Base-by-base conservation (phyloP, 495 filamentous ascomycete genomes). In the Aspergillus cavernicola region DNA sequence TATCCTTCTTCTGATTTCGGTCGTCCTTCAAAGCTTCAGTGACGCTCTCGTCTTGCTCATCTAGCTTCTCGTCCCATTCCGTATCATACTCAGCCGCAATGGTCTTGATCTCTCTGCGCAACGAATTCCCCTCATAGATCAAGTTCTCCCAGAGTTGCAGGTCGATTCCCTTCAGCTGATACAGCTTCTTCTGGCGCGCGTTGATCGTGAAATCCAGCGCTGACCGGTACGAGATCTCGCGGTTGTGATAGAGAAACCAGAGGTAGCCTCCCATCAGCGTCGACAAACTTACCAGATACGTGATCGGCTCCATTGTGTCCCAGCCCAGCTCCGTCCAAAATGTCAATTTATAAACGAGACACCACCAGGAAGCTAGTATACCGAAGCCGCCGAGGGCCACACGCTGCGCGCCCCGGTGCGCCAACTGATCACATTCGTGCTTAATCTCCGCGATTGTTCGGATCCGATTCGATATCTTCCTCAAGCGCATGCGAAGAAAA, bases 221-320 rank as follows among this genome's bases (percentile, higher is more conserved):
- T 6, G 85, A 84, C 53, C 85, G 84, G 69, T 96, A 96, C 36
- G 80, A 87, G 16, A 95, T 85, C 69, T 95, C 90, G 37, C 89
- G 83, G 68, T 92, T 95, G 65, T 95, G 87, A 67, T 92, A 95
- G 10, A 97, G 76, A 62, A 97, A 96, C 87, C 90, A 96, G 56
- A 95, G 71, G 58, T 96, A 97, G 22, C 90, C 90, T 32, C 85
- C 83, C 74, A 97, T 93, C 65, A 95, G 79, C 13, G 87, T 89
- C 6, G 83, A 81, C 55, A 95, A 75, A 11, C 88, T 89, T 10
- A 88, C 88, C 32, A 96, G 80, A 62, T 96, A 95, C 43, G 89
- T 95, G 2, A 96, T 81, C 0, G 92, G 91, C 67, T 96, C 91
- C 78, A 96, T 90, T 0, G 88, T 83, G 59, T 95, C 90, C 92